phyloP scores from a whole-genome alignment of 148 eudicot genomes.

The Persicaria maculosa region DNA sequence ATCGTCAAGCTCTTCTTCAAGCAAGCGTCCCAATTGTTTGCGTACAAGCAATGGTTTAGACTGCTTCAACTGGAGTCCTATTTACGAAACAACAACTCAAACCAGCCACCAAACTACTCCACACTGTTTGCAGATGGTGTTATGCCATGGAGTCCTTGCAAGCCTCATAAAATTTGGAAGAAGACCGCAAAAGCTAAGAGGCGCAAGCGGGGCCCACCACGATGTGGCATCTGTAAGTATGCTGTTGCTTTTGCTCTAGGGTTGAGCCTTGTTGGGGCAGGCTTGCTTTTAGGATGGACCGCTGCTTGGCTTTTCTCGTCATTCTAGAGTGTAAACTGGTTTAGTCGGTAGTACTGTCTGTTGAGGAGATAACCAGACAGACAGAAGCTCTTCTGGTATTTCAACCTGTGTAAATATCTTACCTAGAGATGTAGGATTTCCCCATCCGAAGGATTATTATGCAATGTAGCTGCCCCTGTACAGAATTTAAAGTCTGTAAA shows the following conservation, averaged over 20 bases:
- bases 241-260: conserved; percentile 75
- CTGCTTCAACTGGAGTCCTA: conserved; percentile 72
- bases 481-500: neutral
- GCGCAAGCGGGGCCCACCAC: conserved; percentile 26
- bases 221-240: conserved; percentile 42
- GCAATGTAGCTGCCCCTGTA: conserved; percentile 2
- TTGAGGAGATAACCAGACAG: neutral
- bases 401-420: neutral
- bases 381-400: neutral
- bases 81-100: conserved; percentile 33
- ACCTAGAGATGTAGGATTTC: neutral
- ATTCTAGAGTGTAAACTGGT: conserved; percentile 17
- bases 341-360: neutral
- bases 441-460: neutral
- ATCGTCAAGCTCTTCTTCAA: conserved; percentile 66
- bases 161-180: conserved; percentile 27
- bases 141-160: conserved; percentile 28
- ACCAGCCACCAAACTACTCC: conserved; percentile 19
- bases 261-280: conserved; percentile 77
- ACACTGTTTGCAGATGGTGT: conserved; percentile 27
- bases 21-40: conserved; percentile 86
- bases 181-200: conserved; percentile 32
- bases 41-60: conserved; percentile 81
- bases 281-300: conserved; percentile 92
- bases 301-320: conserved; percentile 67